Conservation (phyloP, 345 rosid genomes). For the Rubroshorea leprosula region DNA sequence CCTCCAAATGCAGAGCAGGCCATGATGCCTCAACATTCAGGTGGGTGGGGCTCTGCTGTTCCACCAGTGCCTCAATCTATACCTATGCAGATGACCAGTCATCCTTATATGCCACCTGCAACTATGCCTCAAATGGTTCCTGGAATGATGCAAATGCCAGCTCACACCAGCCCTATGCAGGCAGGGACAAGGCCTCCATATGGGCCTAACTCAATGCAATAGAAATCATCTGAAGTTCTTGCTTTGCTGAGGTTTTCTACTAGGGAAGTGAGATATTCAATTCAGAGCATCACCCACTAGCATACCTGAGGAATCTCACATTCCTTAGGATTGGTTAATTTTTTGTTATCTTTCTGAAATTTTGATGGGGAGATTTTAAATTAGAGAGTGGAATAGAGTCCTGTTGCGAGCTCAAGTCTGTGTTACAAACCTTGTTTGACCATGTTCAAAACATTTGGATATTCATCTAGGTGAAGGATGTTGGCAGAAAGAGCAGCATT, state of each 20-base stretch:
- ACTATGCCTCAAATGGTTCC: constrained; percentile 41
- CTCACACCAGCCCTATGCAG: constrained; percentile 32
- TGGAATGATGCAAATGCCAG: constrained; percentile 61
- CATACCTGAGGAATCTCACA: neutral
- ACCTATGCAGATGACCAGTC: constrained; percentile 46
- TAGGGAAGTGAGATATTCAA: neutral
- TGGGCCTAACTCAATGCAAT: constrained; percentile 39
- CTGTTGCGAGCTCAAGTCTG: neutral
- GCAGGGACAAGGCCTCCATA: constrained; percentile 34
- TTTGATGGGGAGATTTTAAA: neutral
- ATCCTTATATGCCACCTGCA: constrained; percentile 51
- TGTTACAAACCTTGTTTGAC: neutral
- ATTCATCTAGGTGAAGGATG: no score
- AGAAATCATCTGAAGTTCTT: neutral
- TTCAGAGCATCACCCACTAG: neutral
- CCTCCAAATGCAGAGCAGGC: constrained; percentile 32
- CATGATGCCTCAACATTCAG: constrained; percentile 41
- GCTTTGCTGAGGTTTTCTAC: neutral
- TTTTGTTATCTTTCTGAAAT: neutral
- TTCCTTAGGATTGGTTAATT: neutral
- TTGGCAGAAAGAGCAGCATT: no score
- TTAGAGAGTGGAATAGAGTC: neutral
- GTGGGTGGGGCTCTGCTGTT: constrained; percentile 58
- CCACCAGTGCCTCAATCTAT: constrained; percentile 44
- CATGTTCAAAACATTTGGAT: no score